Evolutionary conservation across 805 yeast species (phyloP).

Genomic region (Metschnikowia drakensbergensis): DNA sequence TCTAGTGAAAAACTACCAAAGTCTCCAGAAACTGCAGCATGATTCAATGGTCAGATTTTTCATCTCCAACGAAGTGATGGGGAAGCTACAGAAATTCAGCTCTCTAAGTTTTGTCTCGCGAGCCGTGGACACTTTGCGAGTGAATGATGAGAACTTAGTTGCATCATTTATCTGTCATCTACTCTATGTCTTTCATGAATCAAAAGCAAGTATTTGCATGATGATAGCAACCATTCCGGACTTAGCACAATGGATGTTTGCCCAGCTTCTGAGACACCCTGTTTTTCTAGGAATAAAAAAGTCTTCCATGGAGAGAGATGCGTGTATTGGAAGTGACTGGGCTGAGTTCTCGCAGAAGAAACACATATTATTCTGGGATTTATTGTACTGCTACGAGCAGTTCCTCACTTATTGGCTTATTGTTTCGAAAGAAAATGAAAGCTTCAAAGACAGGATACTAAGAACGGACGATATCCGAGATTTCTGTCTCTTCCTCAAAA

Average conservation of each 20-base stretch:
- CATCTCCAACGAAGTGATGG: background rate
- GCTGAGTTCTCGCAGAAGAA: background rate
- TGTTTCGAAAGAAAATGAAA: slow-evolving; percentile 63
- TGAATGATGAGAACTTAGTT: slow-evolving; percentile 10
- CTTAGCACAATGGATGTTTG: slow-evolving; percentile 31
- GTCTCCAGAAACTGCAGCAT: background rate
- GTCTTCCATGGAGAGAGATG: background rate
- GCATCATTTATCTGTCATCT: slow-evolving; percentile 25
- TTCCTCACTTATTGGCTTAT: slow-evolving; percentile 62
- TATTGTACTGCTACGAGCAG: slow-evolving; percentile 52
- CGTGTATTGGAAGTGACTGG: background rate
- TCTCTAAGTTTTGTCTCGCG: slow-evolving; percentile 7
- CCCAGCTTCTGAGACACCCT: slow-evolving; percentile 19
- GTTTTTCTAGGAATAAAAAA: slow-evolving; percentile 18
- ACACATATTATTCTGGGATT: slow-evolving; percentile 27
- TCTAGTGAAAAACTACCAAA: background rate
- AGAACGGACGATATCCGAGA: slow-evolving; percentile 33
- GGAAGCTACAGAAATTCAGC: background rate
- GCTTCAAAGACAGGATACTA: slow-evolving; percentile 44
- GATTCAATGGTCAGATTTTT: background rate
- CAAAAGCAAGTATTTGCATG: slow-evolving; percentile 39
- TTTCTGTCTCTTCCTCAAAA: slow-evolving; percentile 48
- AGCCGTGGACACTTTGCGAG: background rate
- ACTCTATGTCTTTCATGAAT: slow-evolving; percentile 34
- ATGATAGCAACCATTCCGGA: slow-evolving; percentile 40